Percentiles rank a stretch among this genome's conserved stretches.
phyloP scores from a whole-genome alignment of 108 stramenopile genomes.

The Aurantiochytrium sp. region DNA sequence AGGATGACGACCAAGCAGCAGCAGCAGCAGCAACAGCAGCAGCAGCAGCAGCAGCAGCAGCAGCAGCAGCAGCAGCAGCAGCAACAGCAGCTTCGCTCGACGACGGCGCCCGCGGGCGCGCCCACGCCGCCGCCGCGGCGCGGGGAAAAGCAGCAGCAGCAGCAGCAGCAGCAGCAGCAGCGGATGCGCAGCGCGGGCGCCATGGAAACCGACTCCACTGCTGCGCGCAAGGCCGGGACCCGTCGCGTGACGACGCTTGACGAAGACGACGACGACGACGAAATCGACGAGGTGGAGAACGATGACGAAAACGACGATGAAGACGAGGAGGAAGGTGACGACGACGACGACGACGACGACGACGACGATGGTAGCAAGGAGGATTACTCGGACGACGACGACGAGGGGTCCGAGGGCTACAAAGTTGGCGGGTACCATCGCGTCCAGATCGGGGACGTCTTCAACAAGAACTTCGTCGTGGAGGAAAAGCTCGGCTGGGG shows the following conservation, averaged over 20 bases:
- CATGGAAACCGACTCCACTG: too few species aligned
- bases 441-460: conserved; percentile 84
- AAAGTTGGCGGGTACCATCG: conserved; percentile 88
- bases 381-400: conserved; percentile 87
- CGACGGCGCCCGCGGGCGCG: too few species aligned
- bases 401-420: conserved; percentile 80
- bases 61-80: too few species aligned
- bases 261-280: not conserved
- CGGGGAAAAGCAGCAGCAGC: too few species aligned
- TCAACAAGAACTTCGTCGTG: conserved; percentile 62
- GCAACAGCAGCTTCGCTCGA: too few species aligned
- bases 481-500: conserved; percentile 98
- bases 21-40: too few species aligned
- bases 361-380: conserved; percentile 30
- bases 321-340: not conserved
- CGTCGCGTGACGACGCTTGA: not conserved
- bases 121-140: too few species aligned
- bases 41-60: too few species aligned
- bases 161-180: too few species aligned
- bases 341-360: not conserved
- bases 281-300: not conserved
- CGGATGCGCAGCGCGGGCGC: too few species aligned
- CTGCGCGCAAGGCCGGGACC: too few species aligned
- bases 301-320: not conserved
- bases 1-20: too few species aligned